Evolutionary conservation across 1,284 basidiomycete genomes (phyloP).

Genomic region (Ustilago crameri): DNA sequence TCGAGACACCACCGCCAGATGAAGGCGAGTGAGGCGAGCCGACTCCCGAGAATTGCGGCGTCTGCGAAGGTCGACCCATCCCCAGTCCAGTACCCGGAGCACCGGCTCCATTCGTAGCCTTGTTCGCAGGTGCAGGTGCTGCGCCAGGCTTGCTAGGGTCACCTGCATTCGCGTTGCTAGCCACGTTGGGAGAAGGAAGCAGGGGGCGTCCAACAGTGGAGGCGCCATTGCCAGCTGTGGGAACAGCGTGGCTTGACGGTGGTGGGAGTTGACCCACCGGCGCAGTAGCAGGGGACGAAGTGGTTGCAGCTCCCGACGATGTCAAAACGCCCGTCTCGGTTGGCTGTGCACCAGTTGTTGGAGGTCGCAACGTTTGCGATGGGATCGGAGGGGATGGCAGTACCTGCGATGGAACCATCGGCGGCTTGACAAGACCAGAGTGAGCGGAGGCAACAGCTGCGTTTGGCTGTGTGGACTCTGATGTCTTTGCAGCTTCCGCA

Average conservation of each 20-base stretch:
- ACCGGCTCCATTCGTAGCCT: conserved; percentile 4
- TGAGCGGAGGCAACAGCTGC: background rate
- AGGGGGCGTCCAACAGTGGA: conserved; percentile 29
- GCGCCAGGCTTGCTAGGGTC: conserved; percentile 16
- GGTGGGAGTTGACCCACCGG: conserved; percentile 20
- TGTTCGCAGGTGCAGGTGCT: conserved; percentile 2
- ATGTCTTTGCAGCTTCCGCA: conserved; percentile 5
- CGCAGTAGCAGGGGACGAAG: conserved; percentile 10
- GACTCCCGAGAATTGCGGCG: conserved; percentile 16
- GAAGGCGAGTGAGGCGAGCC: conserved; percentile 35
- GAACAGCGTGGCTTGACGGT: conserved; percentile 32
- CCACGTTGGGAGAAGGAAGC: conserved; percentile 18
- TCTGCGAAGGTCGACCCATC: conserved; percentile 27
- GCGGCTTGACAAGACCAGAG: conserved; percentile 16
- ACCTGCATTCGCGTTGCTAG: conserved; percentile 1
- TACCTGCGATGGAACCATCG: conserved; percentile 23
- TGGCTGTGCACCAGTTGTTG: conserved; percentile 21
- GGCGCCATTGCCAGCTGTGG: conserved; percentile 3
- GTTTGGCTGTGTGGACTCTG: background rate
- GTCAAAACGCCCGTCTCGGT: conserved; percentile 32
- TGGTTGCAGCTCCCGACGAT: conserved; percentile 17
- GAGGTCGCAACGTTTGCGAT: conserved; percentile 26
- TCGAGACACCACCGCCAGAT: conserved; percentile 11
- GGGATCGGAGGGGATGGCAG: conserved; percentile 13
- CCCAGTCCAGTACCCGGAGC: conserved; percentile 13